These are phyloP conservation scores for Rhynchospora pubera DNA, from an alignment of 176 grass and related monocot genomes.

Conservation along the genomic window DNA sequence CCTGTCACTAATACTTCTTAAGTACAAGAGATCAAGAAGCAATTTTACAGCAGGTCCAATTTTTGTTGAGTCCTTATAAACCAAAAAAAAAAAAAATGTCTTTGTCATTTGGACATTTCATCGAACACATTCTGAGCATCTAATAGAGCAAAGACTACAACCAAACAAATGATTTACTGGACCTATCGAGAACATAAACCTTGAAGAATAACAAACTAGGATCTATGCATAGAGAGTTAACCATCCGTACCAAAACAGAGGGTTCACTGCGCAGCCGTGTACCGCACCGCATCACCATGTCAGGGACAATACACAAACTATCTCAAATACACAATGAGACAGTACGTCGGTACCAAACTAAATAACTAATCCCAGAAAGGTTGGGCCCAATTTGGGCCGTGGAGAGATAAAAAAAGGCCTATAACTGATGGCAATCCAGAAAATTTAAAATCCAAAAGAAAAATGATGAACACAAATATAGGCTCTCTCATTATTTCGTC, in stretches of 20 bases:
- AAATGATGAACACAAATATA: not conserved
- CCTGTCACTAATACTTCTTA: not conserved
- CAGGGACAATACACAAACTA: not conserved
- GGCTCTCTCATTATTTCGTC: not conserved
- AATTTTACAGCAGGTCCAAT: not conserved
- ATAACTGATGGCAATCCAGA: not conserved
- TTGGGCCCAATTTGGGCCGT: not conserved
- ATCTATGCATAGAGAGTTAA: not conserved
- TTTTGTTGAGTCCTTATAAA: not conserved
- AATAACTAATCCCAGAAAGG: too few species aligned
- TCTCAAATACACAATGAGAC: not conserved
- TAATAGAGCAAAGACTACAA: not conserved
- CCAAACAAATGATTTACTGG: not conserved
- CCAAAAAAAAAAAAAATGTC: not conserved
- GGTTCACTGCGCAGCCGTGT: not conserved
- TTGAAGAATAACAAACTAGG: not conserved
- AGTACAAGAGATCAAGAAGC: not conserved
- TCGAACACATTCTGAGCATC: not conserved
- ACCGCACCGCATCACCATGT: not conserved
- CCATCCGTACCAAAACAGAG: not conserved
- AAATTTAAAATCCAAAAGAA: not conserved
- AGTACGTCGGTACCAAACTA: too few species aligned
- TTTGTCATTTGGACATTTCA: not conserved
- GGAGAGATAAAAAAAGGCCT: not conserved
- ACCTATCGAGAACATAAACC: not conserved